Evolutionary conservation across 73 alveolate genomes (phyloP), one percentile per base, ranked within the genome.

Genomic region (Paramecium bursaria): DNA sequence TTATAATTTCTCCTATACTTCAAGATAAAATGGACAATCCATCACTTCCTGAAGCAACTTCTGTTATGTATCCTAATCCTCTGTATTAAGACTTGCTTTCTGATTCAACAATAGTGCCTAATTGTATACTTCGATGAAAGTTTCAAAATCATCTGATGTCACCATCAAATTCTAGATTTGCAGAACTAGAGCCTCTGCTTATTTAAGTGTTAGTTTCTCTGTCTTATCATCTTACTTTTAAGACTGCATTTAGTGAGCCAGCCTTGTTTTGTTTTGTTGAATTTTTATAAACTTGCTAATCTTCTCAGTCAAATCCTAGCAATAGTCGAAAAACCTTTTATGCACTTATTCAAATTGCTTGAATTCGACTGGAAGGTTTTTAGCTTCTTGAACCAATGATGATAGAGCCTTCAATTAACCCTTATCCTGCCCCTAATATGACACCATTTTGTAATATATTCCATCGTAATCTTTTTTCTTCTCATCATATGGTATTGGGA

Each of bases 21-120:
- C 76, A 23, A 57, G 33, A 57, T 57, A 57, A 15, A 57, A 57
- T 10, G 76, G 76, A n/a, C 76, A 57, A 57, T 57, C 76, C 2
- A 57, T 19, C 1, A 57, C 30, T 26, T 57, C 76, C 0, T n/a
- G 22, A 30, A 57, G 17, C 33, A 57, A 57, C 3, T 14, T 23
- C 17, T 57, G 33, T 57, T 57, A 57, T 19, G 33, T 14, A 23
- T 57, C 76, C 17, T 48, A 26, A 26, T 57, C 76, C 27, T 57
- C 76, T 29, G 33, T 57, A 19, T 57, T 30, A 7, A 10, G 17
- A 30, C 17, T 0, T 27, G 52, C 76, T 30, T 7, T 57, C 33
- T 57, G 51, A 57, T 57, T 57, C 33, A 57, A 57, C 17, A 30
- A 48, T 0, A 57, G 4, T 0, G 76, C 76, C 15, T 27, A 57